phyloP scores from a whole-genome alignment of 305 asterid species.

The Fraxinus sp. region DNA sequence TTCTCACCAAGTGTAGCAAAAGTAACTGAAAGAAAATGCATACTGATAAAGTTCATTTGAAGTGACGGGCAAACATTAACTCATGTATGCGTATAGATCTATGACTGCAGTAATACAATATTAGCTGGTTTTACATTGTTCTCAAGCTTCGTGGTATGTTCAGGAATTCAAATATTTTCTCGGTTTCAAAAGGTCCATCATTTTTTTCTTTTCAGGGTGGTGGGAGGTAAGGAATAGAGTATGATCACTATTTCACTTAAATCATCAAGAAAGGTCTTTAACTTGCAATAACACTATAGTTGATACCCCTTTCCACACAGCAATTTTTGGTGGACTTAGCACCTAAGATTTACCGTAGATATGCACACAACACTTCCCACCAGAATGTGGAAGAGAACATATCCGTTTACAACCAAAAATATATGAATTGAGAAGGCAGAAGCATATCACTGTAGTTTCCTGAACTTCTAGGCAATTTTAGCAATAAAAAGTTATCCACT shows the following conservation, averaged over 20 bases:
- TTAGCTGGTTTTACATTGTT: not conserved
- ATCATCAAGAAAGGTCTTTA: not conserved
- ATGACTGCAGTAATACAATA: not conserved
- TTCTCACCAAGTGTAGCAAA: constrained; percentile 98
- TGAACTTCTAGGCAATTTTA: not conserved
- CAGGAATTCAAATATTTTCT: not conserved
- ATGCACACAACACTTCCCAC: not conserved
- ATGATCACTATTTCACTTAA: not conserved
- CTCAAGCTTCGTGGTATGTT: not conserved
- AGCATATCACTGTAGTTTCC: not conserved
- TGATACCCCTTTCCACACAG: not conserved
- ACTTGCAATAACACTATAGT: not conserved
- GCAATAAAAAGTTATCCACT: constrained; percentile 1
- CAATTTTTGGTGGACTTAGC: not conserved
- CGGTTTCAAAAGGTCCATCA: not conserved
- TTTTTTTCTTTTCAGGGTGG: not conserved
- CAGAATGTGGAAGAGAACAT: not conserved
- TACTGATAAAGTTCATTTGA: constrained; percentile 27
- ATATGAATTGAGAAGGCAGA: not conserved
- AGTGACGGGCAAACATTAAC: not conserved
- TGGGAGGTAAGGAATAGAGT: not conserved
- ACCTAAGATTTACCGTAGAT: not conserved
- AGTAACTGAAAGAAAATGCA: constrained; percentile 67
- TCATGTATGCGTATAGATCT: not conserved
- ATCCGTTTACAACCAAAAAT: not conserved